Evolutionary conservation across 2,329 filamentous ascomycete genomes (phyloP).

Genomic region (Davidsoniella neocaledoniae): DNA sequence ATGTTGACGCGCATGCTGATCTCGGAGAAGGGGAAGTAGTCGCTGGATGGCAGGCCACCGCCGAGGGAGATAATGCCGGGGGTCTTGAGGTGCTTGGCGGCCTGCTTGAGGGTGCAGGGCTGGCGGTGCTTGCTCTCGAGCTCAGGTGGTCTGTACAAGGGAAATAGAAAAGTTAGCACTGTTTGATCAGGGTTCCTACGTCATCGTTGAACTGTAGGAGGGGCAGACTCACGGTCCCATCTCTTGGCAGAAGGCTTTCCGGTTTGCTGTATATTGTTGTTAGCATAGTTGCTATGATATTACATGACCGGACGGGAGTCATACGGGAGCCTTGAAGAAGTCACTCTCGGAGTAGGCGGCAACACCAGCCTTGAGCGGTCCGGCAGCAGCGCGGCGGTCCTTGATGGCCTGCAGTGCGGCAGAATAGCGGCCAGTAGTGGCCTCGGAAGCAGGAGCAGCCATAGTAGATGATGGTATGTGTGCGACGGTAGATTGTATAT

Average conservation of each 20-base stretch:
- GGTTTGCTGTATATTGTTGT: conserved; percentile 17
- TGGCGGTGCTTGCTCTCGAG: conserved; percentile 38
- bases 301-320: conserved; percentile 16
- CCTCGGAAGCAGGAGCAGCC: conserved; percentile 4
- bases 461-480: not conserved
- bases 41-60: conserved; percentile 72
- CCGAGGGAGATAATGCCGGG: conserved; percentile 83
- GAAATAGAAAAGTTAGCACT: conserved; percentile 7
- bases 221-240: conserved; percentile 58
- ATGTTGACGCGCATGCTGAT: conserved; percentile 56
- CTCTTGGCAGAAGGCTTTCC: conserved; percentile 61
- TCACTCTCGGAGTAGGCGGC: conserved; percentile 66
- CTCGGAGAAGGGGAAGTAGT: conserved; percentile 83
- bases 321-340: conserved; percentile 62
- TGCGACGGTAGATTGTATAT: not conserved
- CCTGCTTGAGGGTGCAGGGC: conserved; percentile 64
- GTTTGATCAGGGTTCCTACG: not conserved
- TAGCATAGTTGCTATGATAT: too few species aligned
- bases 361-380: conserved; percentile 54
- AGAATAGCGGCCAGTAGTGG: conserved; percentile 9
- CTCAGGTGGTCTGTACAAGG: conserved; percentile 35
- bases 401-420: conserved; percentile 41
- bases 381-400: conserved; percentile 52
- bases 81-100: conserved; percentile 61
- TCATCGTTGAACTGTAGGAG: not conserved